These are phyloP conservation scores for Saturnispora quitensis DNA, from an alignment of 805 yeast genomes.

Conservation along the genomic window DNA sequence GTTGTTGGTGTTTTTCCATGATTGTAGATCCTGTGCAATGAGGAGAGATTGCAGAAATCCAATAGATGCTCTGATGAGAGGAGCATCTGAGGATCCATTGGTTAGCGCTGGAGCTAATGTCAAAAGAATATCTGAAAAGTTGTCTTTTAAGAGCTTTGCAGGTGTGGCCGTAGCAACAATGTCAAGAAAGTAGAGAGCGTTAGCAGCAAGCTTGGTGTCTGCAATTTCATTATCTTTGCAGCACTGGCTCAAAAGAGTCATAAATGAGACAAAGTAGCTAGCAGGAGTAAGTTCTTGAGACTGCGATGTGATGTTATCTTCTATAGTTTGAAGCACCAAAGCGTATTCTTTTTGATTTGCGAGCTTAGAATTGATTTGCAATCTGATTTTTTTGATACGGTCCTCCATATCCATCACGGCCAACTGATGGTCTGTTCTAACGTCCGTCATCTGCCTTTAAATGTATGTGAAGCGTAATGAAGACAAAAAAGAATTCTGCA, in stretches of 20 bases:
- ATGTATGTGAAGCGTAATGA: neutral
- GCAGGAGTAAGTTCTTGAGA: constrained; percentile 55
- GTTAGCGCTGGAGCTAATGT: constrained; percentile 77
- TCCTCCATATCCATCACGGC: constrained; percentile 44
- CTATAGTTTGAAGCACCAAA: constrained; percentile 77
- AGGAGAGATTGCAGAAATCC: constrained; percentile 79
- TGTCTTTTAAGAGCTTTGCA: constrained; percentile 55
- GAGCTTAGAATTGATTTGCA: constrained; percentile 67
- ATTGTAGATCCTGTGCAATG: constrained; percentile 65
- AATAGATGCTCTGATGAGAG: constrained; percentile 70
- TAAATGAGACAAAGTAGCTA: constrained; percentile 76
- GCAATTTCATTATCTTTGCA: constrained; percentile 40
- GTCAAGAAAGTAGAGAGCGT: constrained; percentile 76
- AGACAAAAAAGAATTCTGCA: neutral
- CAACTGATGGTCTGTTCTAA: constrained; percentile 12
- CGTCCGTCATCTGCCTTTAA: constrained; percentile 2
- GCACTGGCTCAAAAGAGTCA: constrained; percentile 74
- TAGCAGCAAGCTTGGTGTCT: constrained; percentile 58
- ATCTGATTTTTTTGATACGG: constrained; percentile 57
- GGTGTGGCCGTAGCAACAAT: constrained; percentile 69
- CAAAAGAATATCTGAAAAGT: constrained; percentile 68
- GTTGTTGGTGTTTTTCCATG: constrained; percentile 58
- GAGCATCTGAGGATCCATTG: constrained; percentile 61
- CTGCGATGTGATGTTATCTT: constrained; percentile 71
- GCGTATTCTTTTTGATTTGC: constrained; percentile 85